phyloP scores from a whole-genome alignment of 345 rosid genomes.

The Arabidopsis thaliana region TAIR10.1 NC_003071.7:7877001-7877500 shows the following conservation, averaged over 20 bases:
- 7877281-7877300: neutral
- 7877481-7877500: slow-evolving; percentile 43
- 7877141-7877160: neutral
- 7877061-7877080: neutral
- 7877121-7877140: neutral
- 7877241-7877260: slow-evolving; percentile 9
- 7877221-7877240: slow-evolving; percentile 28
- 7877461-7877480: slow-evolving; percentile 65
- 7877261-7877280: neutral
- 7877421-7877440: slow-evolving; percentile 64
- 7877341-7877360: slow-evolving; percentile 71
- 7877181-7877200: neutral
- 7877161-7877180: neutral
- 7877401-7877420: slow-evolving; percentile 81
- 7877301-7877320: slow-evolving; percentile 1
- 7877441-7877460: slow-evolving; percentile 85
- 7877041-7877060: neutral
- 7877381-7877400: slow-evolving; percentile 68
- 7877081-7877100: neutral
- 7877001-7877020: neutral
- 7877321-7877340: slow-evolving; percentile 52
- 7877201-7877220: neutral
- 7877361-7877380: slow-evolving; percentile 80
- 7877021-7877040: neutral
- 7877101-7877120: neutral